phyloP scores from a whole-genome alignment of 441 rosid genomes.

The Mallotus japonicus region DNA sequence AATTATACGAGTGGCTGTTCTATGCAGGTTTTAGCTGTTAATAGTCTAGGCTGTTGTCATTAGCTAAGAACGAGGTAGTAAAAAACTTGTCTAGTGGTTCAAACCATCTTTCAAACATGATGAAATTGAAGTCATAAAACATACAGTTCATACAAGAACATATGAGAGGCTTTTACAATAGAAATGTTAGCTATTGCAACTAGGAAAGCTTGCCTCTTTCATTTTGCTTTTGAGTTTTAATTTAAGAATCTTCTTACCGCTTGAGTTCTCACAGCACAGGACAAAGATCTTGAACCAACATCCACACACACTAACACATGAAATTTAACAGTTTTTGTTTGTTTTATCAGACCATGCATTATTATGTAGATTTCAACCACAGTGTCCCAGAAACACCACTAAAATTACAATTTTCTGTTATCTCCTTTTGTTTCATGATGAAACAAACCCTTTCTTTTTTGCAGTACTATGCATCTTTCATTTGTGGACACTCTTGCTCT shows the following conservation, averaged over 20 bases:
- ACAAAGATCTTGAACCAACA: neutral
- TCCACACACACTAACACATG: neutral
- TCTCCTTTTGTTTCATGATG: neutral
- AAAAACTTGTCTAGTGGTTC: too few relatives aligned
- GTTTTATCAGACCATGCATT: neutral
- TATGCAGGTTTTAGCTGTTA: too few relatives aligned
- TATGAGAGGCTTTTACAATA: neutral
- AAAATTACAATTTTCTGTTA: neutral
- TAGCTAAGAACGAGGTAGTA: too few relatives aligned
- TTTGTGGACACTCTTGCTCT: conserved; percentile 1
- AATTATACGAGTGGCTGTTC: neutral
- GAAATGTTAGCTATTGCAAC: neutral
- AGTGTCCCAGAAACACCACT: neutral
- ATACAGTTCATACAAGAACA: neutral
- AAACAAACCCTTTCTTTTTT: neutral
- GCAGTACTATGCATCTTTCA: neutral
- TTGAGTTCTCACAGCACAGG: neutral
- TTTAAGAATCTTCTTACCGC: neutral
- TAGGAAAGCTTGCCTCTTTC: neutral
- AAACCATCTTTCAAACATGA: neutral
- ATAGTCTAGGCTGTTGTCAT: too few relatives aligned
- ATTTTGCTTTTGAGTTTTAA: neutral
- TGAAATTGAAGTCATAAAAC: neutral
- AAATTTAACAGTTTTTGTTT: neutral
- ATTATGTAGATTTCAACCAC: conserved; percentile 8